Base-by-base conservation (phyloP, 2,329 filamentous ascomycete species). In the Colletotrichum lentis region DNA sequence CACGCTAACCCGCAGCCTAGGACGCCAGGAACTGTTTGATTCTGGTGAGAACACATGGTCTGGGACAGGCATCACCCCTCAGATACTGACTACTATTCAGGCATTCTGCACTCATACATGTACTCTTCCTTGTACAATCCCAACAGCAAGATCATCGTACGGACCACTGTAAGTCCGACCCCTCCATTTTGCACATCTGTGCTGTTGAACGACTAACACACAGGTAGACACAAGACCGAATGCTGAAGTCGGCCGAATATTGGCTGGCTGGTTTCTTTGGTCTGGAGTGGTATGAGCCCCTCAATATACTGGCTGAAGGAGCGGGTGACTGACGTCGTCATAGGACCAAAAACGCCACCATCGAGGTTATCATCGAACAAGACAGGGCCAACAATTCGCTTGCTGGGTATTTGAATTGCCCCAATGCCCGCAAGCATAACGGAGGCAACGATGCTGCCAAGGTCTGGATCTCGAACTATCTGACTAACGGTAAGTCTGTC, bases 191-290 rank as follows among this genome's bases (percentile, higher is more conserved):
- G 16, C 18, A 7, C 39, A 7, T 7, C 39, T 43, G 46, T 14
- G 12, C 1, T 31, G 1, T 24, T 24, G 3, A 2, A 71, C 75
- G 57, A 76, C 69, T 47, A 0, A n/a, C 1, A 18, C 1, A 41
- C 6, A 14, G 18, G 8, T 12, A 83, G 80, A 92, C 91, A 1
- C 90, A 94, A 75, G 88, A 92, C 74, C 87, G 91, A 27, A 94
- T 94, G 91, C 81, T 91, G 24, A 89, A 93, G 76, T 90, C 86
- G 46, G 91, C 91, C 3, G 91, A 94, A 77, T 91, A 94, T 77
- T 94, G 93, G 78, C 80, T 93, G 74, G 89, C 91, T 6, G 91
- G 91, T 0, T 94, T 94, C 80, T 94, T 94, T 74, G 91, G 91
- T 0, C 83, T 93, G 0, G 86, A 90, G 54, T 94, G 91, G 82